phyloP scores from a whole-genome alignment of 2,329 filamentous ascomycete genomes.

The Aspergillus amoenus region DNA sequence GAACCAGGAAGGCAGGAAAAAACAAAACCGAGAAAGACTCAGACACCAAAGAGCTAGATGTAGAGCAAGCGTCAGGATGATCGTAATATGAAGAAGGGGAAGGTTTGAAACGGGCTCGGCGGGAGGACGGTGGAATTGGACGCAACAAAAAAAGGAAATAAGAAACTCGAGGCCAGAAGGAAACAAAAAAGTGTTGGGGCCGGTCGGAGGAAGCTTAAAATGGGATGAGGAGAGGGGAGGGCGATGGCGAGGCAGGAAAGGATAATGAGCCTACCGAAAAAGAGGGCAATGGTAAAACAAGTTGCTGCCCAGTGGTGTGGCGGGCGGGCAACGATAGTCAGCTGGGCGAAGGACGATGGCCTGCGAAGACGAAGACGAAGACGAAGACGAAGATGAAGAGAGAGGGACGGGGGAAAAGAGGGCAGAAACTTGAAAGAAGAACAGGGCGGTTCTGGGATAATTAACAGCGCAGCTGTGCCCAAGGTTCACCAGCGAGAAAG shows the following conservation, averaged over 20 bases:
- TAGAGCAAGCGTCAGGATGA: conserved; percentile 13
- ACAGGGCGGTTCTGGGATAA: conserved; percentile 13
- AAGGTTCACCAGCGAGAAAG: conserved; percentile 13
- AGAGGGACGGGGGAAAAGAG: not conserved
- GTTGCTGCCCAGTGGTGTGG: conserved; percentile 8
- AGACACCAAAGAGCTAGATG: conserved; percentile 3
- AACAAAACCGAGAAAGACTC: conserved; percentile 11
- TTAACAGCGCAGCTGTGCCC: conserved; percentile 7
- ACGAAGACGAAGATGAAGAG: conserved; percentile 10
- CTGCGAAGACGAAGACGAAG: conserved; percentile 26
- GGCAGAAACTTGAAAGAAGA: not conserved
- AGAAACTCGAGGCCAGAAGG: not conserved
- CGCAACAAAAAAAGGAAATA: not conserved
- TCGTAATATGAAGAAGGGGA: conserved; percentile 12
- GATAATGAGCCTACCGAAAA: not conserved
- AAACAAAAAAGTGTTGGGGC: conserved; percentile 6
- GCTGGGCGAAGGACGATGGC: not conserved
- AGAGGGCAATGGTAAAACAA: not conserved
- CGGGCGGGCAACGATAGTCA: not conserved
- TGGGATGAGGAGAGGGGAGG: conserved; percentile 14
- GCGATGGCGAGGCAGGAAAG: not conserved
- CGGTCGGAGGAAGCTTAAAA: conserved; percentile 24
- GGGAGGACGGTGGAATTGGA: conserved; percentile 3
- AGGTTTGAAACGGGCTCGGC: conserved; percentile 10
- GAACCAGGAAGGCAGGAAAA: conserved; percentile 8